Evolutionary conservation across 768 basidiomycete genomes (phyloP), one percentile per base, ranked within the genome.

Genomic region (Piloderma croceum): DNA sequence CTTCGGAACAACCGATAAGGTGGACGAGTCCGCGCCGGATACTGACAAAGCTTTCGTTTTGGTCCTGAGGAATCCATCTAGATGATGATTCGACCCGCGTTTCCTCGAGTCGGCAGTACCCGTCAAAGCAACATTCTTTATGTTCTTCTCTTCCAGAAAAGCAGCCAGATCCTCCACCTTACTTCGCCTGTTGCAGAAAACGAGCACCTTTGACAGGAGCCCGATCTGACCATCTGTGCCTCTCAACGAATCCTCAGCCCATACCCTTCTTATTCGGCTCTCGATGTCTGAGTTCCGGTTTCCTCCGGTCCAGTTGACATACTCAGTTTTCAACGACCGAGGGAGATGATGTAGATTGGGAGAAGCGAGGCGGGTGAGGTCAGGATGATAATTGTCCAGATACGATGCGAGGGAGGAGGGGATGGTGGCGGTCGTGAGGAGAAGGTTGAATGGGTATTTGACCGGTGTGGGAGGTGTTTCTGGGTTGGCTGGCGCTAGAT

Each of bases 341-440:
- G 92, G 92, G 1, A 94, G 77, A 29, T 73, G 77, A 54, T 96
- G 91, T 6, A 94, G 65, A 15, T 74, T 71, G 0, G 88, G 88
- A 0, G 90, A 91, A 12, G 83, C 79, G 31, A 92, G 74, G n/a
- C 83, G 77, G n/a, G 70, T 65, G 38, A 86, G 62, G 2, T 58
- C 39, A 0, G 87, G 85, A 49, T 88, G 84, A 42, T 76, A 59
- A 0, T 58, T 60, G 45, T 76, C 70, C 21, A 90, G 70, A 57
- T 87, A 83, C 17, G 69, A 57, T 20, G 77, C 73, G 35, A 89
- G 79, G 3, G 84, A 74, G 24, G 77, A 73, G 6, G 92, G 91
- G 45, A 96, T 85, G 3, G 92, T 94, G 1, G 92, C 92, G 33
- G 84, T 84, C 12, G 84, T 81, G 20, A 96, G 71, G 39, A 94